Conservation (phyloP, 2,329 filamentous ascomycete genomes). For the Fusarium sp. region DNA sequence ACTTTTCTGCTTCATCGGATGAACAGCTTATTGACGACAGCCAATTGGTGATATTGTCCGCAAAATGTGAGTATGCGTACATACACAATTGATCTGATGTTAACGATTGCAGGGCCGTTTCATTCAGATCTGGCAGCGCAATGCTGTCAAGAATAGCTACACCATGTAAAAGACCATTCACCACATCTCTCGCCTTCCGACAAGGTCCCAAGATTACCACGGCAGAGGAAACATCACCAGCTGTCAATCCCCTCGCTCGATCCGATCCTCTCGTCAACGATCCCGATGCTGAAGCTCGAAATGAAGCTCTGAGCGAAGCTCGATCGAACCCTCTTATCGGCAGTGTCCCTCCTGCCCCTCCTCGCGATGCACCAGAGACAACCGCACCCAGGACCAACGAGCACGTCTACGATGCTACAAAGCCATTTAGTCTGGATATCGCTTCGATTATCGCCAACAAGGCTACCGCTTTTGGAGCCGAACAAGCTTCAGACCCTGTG, state of each 20-base stretch:
- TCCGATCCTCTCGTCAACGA: conserved; percentile 3
- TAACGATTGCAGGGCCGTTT: conserved; percentile 44
- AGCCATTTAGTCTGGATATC: conserved; percentile 48
- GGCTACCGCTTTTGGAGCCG: conserved; percentile 37
- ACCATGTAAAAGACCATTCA: conserved; percentile 47
- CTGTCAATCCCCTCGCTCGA: conserved; percentile 15
- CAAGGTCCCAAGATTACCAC: conserved; percentile 27
- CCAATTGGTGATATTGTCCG: conserved; percentile 35
- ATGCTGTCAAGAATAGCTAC: conserved; percentile 47
- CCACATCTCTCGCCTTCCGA: conserved; percentile 48
- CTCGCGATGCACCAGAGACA: conserved; percentile 6
- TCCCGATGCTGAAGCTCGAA: neutral
- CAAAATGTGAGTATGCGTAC: conserved; percentile 37
- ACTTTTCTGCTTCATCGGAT: conserved; percentile 41
- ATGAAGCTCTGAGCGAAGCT: neutral
- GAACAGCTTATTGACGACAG: conserved; percentile 33
- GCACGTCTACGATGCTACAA: conserved; percentile 46
- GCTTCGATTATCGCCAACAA: conserved; percentile 51
- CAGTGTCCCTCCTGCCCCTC: conserved; percentile 22
- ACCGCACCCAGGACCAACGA: conserved; percentile 6
- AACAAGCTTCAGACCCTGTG: conserved; percentile 39
- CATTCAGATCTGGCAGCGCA: conserved; percentile 46
- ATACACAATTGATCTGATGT: rapidly evolving
- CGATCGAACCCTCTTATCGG: conserved; percentile 12
- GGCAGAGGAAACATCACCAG: conserved; percentile 7